A percentile compares a stretch with the other conserved stretches of the same genome.
phyloP scores from a whole-genome alignment of 169 alveolate species.

The Babesia ovata region DNA sequence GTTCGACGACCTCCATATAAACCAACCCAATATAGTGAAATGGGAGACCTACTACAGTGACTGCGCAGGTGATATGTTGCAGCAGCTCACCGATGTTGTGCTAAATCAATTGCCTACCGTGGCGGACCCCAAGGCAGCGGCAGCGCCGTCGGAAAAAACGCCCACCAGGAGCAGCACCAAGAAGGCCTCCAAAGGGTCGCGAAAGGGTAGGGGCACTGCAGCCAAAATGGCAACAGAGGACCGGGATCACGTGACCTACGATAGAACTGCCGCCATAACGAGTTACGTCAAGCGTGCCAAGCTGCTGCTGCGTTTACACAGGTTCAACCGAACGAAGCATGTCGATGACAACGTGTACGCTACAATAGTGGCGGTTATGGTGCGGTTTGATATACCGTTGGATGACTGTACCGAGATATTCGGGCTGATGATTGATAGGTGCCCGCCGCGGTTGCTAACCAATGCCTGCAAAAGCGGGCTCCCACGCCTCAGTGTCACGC shows the following conservation, averaged over 20 bases:
- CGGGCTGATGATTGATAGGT: neutral
- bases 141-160: neutral
- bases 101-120: slow-evolving; percentile 1
- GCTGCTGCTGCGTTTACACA: slow-evolving; percentile 11
- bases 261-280: neutral
- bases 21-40: neutral
- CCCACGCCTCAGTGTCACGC: neutral
- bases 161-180: neutral
- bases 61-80: neutral
- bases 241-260: too few species aligned
- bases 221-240: too few species aligned
- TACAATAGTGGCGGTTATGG: slow-evolving; percentile 6
- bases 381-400: neutral
- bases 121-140: neutral
- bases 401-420: slow-evolving; percentile 16
- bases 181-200: neutral
- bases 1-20: slow-evolving; percentile 19
- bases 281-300: slow-evolving; percentile 1
- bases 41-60: slow-evolving; percentile 32
- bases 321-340: neutral
- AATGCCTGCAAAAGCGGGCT: neutral
- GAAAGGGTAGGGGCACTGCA: neutral
- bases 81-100: slow-evolving; percentile 19
- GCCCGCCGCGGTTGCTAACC: slow-evolving; percentile 12
- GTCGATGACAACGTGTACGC: neutral